A percentile compares a stretch with the other conserved stretches of the same genome.
Conservation (phyloP, 768 basidiomycete species). For the Jaapia argillacea region DNA sequence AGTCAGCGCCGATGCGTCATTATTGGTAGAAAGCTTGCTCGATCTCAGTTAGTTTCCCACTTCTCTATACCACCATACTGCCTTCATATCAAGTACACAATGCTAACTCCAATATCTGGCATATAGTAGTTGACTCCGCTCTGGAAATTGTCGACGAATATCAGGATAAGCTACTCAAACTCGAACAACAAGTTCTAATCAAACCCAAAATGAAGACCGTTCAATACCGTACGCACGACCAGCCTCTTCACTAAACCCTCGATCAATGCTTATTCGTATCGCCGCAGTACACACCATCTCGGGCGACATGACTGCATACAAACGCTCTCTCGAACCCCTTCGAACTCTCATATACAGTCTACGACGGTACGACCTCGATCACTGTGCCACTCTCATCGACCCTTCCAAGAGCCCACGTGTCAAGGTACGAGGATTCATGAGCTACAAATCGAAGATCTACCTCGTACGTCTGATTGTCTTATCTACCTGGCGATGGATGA, state of each 20-base stretch:
- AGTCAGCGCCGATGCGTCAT: conserved; percentile 52
- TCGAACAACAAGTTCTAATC: conserved; percentile 50
- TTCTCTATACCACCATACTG: not conserved
- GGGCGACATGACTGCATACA: conserved; percentile 65
- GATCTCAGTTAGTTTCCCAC: conserved; percentile 32
- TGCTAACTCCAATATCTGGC: conserved; percentile 9
- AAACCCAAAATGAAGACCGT: conserved; percentile 56
- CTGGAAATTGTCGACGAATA: conserved; percentile 63
- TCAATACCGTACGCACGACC: conserved; percentile 32
- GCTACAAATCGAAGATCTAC: conserved; percentile 59
- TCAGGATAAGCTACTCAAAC: conserved; percentile 48
- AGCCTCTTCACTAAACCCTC: not conserved
- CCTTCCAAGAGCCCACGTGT: conserved; percentile 15
- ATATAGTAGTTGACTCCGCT: conserved; percentile 55
- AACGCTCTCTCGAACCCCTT: conserved; percentile 64
- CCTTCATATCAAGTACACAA: not conserved
- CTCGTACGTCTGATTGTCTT: conserved; percentile 28
- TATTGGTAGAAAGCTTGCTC: conserved; percentile 59
- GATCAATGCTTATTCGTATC: not conserved
- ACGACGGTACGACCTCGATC: conserved; percentile 59
- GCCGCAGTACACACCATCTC: conserved; percentile 76
- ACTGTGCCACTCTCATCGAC: conserved; percentile 48
- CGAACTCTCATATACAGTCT: conserved; percentile 60
- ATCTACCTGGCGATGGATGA: not conserved
- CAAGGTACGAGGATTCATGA: conserved; percentile 52